Evolutionary conservation across 2,329 filamentous ascomycete species (phyloP), one percentile per base, ranked within the genome.

Genomic region (Hyphodiscus sp.): DNA sequence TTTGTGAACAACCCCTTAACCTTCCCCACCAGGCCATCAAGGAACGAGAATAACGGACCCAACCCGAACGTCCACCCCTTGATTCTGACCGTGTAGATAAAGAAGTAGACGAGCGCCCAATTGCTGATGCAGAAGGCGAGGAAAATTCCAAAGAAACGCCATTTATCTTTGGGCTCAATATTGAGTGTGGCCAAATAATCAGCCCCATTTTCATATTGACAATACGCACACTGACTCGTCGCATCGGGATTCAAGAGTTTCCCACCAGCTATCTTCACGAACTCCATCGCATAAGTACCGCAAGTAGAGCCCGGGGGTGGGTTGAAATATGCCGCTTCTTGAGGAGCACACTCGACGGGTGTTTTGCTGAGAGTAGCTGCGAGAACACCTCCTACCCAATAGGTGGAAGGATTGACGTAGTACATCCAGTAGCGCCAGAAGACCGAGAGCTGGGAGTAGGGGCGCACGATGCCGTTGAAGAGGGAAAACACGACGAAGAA

Each of bases 101-200:
- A 89, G 70, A 89, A 88, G 67, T 87, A 88, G 1, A 89, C 85
- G 51, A 90, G 68, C 42, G 77, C 71, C 82, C 83, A 89, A 64
- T 89, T 90, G 49, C 80, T 83, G 15, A 86, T 71, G 50, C 80
- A 81, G 66, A 89, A 91, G 1, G 80, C 82, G 9, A 88, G 61
- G 72, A 90, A 88, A 56, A 90, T 83, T 8, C 85, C 87, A 61
- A 89, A 86, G 67, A 85, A 75, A 44, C 80, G 71, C 87, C 87
- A 91, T 70, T 89, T 89, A 51, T 91, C 76, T 19, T 61, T 61
- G 1, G 71, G 68, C 23, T 70, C 51, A 26, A 80, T 71, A 59
- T 79, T 79, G 41, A 80, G 67, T 6, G 78, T 81, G 2, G 71
- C 58, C 62, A 91, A 75, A 63, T 88, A 92, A 63, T 90, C 77